These are phyloP conservation scores for Pestalotiopsis sp. DNA, from an alignment of 2,329 filamentous ascomycete genomes.

Conservation along the genomic window DNA sequence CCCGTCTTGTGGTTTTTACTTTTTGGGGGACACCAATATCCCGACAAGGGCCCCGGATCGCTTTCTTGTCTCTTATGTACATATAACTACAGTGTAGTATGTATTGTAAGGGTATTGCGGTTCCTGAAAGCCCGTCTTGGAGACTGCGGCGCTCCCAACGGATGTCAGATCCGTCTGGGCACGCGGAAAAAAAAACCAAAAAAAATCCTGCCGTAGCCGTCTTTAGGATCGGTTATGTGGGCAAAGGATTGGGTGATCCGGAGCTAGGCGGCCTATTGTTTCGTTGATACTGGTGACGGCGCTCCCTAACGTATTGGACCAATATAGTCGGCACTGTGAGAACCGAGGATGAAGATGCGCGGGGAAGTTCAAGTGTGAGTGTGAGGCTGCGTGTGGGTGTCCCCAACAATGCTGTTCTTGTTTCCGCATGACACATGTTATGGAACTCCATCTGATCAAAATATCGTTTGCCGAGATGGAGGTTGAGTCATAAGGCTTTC, in stretches of 20 bases:
- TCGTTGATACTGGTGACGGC: neutral
- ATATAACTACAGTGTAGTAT: neutral
- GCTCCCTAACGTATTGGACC: neutral
- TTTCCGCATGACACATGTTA: neutral
- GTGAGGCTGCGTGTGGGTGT: neutral
- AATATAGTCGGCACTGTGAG: neutral
- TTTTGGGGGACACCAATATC: neutral
- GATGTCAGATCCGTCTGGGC: slow-evolving; percentile 1
- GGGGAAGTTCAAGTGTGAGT: neutral
- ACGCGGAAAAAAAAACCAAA: too few relatives aligned
- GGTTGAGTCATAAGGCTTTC: neutral
- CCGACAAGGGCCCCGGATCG: slow-evolving; percentile 2
- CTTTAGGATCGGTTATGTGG: neutral
- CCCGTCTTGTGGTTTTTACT: neutral
- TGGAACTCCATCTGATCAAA: neutral
- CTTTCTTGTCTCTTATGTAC: neutral
- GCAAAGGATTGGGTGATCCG: neutral
- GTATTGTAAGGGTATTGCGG: neutral
- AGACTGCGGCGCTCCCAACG: slow-evolving; percentile 4
- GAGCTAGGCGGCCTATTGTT: neutral
- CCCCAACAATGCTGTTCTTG: neutral
- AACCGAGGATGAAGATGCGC: neutral
- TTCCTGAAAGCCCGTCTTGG: neutral
- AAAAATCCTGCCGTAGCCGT: neutral
- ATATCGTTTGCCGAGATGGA: neutral